Base-by-base conservation (phyloP, 2,329 filamentous ascomycete genomes). In the Coniosporium tulheliwenetii region DNA sequence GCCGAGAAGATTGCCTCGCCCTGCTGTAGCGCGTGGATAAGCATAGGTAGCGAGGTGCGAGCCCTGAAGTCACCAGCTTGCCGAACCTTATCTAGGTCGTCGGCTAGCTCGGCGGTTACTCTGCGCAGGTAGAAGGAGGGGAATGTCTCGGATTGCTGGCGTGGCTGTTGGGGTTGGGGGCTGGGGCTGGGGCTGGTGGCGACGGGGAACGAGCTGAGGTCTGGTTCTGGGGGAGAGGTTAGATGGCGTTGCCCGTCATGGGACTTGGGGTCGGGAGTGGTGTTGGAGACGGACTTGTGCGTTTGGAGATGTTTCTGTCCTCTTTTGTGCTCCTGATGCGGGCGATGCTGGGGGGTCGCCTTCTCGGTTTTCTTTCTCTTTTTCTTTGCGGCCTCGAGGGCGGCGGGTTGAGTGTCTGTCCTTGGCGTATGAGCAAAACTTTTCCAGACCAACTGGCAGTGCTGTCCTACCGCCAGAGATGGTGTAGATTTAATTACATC, bases 51-150 rank as follows among this genome's bases (percentile, higher is more conserved):
- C 46, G 62, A 68, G 3, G 73, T 72, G 39, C 76, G 75, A 43
- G 65, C 64, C 53, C 75, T 77, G 61, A 85, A 87, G 59, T 86
- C 82, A 49, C 76, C 73, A 8, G 81, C 78, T 33, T 57, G 55
- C 47, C 81, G 74, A 45, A 85, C 66, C 56, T 76, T 75, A 61
- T 84, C 77, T 32, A 87, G 67, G 54, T 86, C 82, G 48, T 85
- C 78, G 10, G 77, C 75, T 42, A 87, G 76, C 55, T 86, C 81
- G 39, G 68, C 64, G 0, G 81, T 83, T 5, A 77, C 65, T 44
- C 73, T 75, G 50, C 80, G 75, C 37, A 86, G 70, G 56, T 85
- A 85, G 55, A 75, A 79, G 8, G 75, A 64, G 8, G 70, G 65
- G 59, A 84, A 85, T 30, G 12, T 9, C 19, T 35, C 14, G 3